Conservation (phyloP, 1,284 basidiomycete species). For the Ceratobasidium sp. region DNA sequence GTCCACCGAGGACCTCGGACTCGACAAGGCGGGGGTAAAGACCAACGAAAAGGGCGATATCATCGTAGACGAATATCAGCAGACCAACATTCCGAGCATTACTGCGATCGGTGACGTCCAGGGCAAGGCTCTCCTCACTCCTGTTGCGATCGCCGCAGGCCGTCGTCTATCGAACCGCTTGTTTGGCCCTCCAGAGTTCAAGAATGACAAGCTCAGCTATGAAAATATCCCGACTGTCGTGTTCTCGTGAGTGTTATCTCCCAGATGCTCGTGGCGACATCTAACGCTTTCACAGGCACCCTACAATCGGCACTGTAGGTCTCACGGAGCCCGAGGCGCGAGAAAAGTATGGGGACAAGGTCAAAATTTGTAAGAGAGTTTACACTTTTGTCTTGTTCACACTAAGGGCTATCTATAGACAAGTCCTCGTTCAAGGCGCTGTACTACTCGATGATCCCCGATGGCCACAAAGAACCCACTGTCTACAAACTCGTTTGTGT, state of each 20-base stretch:
- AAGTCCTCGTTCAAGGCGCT: conserved; percentile 85
- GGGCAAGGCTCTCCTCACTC: conserved; percentile 93
- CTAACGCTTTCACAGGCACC: conserved; percentile 71
- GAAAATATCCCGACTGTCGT: conserved; percentile 94
- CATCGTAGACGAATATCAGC: conserved; percentile 92
- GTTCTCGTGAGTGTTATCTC: conserved; percentile 81
- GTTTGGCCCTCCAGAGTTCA: conserved; percentile 88
- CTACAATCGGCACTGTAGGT: conserved; percentile 92
- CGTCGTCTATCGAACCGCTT: conserved; percentile 89
- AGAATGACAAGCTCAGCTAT: conserved; percentile 90
- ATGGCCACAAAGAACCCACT: conserved; percentile 91
- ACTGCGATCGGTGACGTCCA: conserved; percentile 92
- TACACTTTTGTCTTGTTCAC: background rate
- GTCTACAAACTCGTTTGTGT: conserved; percentile 92
- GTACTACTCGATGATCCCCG: conserved; percentile 89
- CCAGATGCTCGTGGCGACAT: background rate
- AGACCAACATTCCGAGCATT: conserved; percentile 79
- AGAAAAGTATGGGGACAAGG: conserved; percentile 85
- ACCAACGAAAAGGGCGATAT: conserved; percentile 84
- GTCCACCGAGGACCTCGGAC: conserved; percentile 82
- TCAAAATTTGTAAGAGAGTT: conserved; percentile 89
- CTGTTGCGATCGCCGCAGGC: conserved; percentile 98
- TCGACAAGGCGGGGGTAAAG: conserved; percentile 82
- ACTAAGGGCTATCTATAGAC: conserved; percentile 58
- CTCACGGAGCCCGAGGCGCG: conserved; percentile 91